Conservation (phyloP, 352 stramenopile genomes). For the Pythium phragmitis region DNA sequence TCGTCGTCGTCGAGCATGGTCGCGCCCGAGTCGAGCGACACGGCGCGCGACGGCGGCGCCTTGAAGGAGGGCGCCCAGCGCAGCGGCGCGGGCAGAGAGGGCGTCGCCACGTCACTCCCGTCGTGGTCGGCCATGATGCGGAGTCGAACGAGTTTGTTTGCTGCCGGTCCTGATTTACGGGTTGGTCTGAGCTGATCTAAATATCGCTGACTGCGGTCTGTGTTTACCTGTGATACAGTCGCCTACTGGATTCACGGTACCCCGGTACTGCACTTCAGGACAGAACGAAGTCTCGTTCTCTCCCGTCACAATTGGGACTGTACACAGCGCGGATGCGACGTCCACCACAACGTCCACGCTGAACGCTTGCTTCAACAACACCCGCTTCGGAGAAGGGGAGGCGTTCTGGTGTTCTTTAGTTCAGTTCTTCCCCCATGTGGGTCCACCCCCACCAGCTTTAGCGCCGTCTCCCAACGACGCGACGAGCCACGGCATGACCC, state of each 20-base stretch:
- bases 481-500: neutral
- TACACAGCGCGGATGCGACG: no score
- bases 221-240: neutral
- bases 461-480: neutral
- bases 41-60: slow-evolving; percentile 21
- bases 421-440: neutral
- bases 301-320: neutral
- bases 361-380: neutral
- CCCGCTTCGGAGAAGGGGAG: neutral
- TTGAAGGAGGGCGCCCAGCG: slow-evolving; percentile 21
- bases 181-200: neutral
- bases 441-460: neutral
- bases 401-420: no score
- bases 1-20: slow-evolving; percentile 16
- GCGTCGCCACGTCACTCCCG: neutral
- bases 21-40: slow-evolving; percentile 29
- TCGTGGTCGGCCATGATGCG: neutral
- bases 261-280: no score
- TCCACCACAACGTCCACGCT: no score
- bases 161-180: slow-evolving; percentile 8
- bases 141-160: neutral
- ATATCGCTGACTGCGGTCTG: neutral
- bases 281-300: neutral
- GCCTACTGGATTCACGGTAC: slow-evolving; percentile 4
- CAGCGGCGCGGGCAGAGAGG: slow-evolving; percentile 8